Conservation (phyloP, 352 stramenopile species). For the Halophytophthora batemanensis region DNA sequence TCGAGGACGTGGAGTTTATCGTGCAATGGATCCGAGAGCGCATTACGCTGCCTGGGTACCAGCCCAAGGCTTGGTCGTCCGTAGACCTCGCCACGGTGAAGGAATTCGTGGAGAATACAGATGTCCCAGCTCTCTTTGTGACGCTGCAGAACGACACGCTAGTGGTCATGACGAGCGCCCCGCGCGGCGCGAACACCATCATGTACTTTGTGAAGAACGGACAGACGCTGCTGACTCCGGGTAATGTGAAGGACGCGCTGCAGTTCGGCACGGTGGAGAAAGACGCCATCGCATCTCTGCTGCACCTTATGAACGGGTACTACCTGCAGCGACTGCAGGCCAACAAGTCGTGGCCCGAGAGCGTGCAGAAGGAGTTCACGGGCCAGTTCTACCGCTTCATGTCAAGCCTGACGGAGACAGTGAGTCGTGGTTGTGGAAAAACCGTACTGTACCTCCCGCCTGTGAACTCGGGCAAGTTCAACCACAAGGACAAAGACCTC, state of each 20-base stretch:
- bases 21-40: conserved; percentile 85
- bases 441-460: conserved; percentile 93
- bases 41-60: conserved; percentile 68
- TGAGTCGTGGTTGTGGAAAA: conserved; percentile 89
- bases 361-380: conserved; percentile 92
- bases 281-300: conserved; percentile 73
- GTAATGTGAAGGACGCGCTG: conserved; percentile 51
- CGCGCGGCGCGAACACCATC: conserved; percentile 42
- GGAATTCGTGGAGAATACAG: conserved; percentile 74
- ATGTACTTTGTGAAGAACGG: conserved; percentile 92
- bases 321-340: conserved; percentile 78
- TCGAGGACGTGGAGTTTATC: conserved; percentile 82
- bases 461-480: conserved; percentile 78
- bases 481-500: conserved; percentile 92
- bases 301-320: conserved; percentile 84
- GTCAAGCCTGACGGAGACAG: conserved; percentile 92
- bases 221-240: conserved; percentile 55
- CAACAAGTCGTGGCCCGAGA: conserved; percentile 90
- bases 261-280: conserved; percentile 80
- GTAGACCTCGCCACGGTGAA: conserved; percentile 79
- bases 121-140: conserved; percentile 70
- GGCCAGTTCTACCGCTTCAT: conserved; percentile 95
- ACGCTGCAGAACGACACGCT: conserved; percentile 45
- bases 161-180: conserved; percentile 52
- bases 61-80: conserved; percentile 68